A percentile compares a stretch with the other conserved stretches of the same genome.
phyloP scores from a whole-genome alignment of 805 yeast genomes.

The Wickerhamiella cacticola region DNA sequence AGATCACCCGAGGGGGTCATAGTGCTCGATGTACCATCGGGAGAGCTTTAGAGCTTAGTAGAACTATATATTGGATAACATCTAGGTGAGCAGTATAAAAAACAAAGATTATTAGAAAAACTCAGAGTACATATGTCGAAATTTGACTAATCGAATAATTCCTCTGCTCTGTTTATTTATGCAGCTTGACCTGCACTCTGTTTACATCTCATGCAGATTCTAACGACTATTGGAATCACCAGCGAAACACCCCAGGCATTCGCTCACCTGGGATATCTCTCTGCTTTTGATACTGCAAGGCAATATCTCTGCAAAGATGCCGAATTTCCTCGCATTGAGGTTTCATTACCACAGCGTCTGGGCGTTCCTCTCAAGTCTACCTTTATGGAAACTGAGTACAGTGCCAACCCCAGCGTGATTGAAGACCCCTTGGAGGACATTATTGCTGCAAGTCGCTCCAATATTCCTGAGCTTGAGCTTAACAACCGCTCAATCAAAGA shows the following conservation, averaged over 20 bases:
- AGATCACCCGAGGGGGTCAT: neutral
- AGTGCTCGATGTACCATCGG: too few species aligned
- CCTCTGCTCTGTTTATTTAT: neutral
- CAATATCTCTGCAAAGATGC: slow-evolving; percentile 24
- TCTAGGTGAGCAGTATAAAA: too few species aligned
- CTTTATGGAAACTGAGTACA: slow-evolving; percentile 25
- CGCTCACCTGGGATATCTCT: slow-evolving; percentile 24
- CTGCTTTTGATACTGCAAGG: slow-evolving; percentile 17
- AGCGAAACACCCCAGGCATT: slow-evolving; percentile 22
- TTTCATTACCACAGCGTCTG: slow-evolving; percentile 22
- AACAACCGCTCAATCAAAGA: slow-evolving; percentile 11
- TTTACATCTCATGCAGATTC: slow-evolving; percentile 2
- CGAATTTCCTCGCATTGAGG: slow-evolving; percentile 18
- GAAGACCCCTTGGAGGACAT: slow-evolving; percentile 15
- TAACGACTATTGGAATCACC: slow-evolving; percentile 20
- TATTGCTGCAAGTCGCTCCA: slow-evolving; percentile 12
- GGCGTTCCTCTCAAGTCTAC: slow-evolving; percentile 23
- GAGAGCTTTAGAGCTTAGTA: too few species aligned
- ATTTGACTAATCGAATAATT: neutral
- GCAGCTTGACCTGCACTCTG: slow-evolving; percentile 2
- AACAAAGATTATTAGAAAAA: too few species aligned
- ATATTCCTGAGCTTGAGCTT: slow-evolving; percentile 11
- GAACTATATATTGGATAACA: too few species aligned
- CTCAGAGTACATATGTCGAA: too few species aligned
- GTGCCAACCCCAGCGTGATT: slow-evolving; percentile 11